Conservation (phyloP, 805 yeast species). For the Starmerella stellata region DNA sequence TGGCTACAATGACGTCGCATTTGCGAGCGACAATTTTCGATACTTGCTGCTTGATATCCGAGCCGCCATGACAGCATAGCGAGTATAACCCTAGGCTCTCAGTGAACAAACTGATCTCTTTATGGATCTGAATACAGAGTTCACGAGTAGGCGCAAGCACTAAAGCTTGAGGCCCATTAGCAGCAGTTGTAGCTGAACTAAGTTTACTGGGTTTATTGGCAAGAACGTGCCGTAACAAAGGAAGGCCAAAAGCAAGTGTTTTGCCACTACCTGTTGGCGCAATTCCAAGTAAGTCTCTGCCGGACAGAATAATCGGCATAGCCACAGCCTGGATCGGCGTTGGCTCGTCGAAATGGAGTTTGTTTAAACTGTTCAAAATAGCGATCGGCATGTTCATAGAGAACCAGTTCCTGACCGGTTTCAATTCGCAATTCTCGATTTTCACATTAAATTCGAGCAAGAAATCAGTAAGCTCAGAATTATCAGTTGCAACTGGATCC, state of each 20-base stretch:
- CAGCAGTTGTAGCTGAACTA: background rate
- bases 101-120: constrained; percentile 35
- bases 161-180: constrained; percentile 52
- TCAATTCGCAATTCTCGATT: background rate
- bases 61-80: constrained; percentile 76
- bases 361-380: constrained; percentile 35
- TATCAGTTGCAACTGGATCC: background rate
- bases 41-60: constrained; percentile 65
- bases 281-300: constrained; percentile 77
- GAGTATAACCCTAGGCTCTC: constrained; percentile 34
- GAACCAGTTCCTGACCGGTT: constrained; percentile 61
- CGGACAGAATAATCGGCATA: constrained; percentile 75
- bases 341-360: constrained; percentile 41
- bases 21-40: constrained; percentile 53
- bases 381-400: constrained; percentile 59
- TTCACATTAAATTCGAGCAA: background rate
- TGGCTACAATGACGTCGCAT: constrained; percentile 67
- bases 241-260: constrained; percentile 71
- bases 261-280: constrained; percentile 97
- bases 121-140: constrained; percentile 64
- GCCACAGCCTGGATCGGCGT: constrained; percentile 86
- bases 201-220: constrained; percentile 43
- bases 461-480: background rate
- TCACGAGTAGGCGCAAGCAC: constrained; percentile 86
- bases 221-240: constrained; percentile 65